phyloP scores from a whole-genome alignment of 441 rosid species.

The Pelargonium cotyledonis region DNA sequence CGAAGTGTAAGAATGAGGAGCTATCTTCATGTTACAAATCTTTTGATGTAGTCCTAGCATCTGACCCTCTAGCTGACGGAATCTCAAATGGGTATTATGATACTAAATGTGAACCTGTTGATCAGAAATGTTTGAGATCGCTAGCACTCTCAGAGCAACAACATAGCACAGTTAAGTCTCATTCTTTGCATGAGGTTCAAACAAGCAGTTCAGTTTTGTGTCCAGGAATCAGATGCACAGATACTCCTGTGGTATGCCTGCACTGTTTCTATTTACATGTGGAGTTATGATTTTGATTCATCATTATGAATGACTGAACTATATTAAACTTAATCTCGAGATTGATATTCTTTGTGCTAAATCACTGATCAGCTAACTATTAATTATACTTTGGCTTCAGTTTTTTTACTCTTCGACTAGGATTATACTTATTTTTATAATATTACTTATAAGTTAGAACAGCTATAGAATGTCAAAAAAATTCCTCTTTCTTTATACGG shows the following conservation, averaged over 20 bases:
- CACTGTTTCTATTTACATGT: background rate
- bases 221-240: constrained; percentile 30
- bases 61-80: constrained; percentile 18
- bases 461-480: too few species aligned
- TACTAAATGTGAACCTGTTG: constrained; percentile 2
- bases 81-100: constrained; percentile 5
- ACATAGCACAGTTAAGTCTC: constrained; percentile 25
- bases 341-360: background rate
- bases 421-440: too few species aligned
- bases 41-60: constrained; percentile 18
- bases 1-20: constrained; percentile 31
- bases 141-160: constrained; percentile 25
- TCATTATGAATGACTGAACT: background rate
- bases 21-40: constrained; percentile 30
- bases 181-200: constrained; percentile 13
- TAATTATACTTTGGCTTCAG: background rate
- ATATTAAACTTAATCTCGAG: background rate
- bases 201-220: constrained; percentile 16
- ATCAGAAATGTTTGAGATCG: constrained; percentile 18
- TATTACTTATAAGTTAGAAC: too few species aligned
- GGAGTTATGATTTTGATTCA: constrained; percentile 4
- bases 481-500: background rate
- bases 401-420: background rate
- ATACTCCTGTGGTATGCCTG: constrained; percentile 26
- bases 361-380: background rate